Base-by-base conservation (phyloP, 163 green algal species). In the Volvox carteri region DNA sequence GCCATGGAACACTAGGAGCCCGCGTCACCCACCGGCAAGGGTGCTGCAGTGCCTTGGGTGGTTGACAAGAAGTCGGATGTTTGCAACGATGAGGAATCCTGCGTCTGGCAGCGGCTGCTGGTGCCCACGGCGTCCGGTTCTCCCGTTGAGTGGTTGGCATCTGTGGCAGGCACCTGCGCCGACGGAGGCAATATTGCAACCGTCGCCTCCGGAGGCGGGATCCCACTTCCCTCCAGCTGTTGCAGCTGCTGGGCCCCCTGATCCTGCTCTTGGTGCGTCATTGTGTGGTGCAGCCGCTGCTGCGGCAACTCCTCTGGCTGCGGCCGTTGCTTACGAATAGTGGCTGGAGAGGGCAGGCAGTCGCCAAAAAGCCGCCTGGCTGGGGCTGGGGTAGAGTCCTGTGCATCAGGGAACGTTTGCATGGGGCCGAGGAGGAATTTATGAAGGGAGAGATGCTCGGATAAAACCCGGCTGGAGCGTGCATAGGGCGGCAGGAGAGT, bases 321-420 rank as follows among this genome's bases (percentile, higher is more conserved):
- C 16, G 48, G 75, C 50, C 5, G 78, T 42, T 78, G 44, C 62
- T 87, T 87, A 21, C 60, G 60, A 23, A 87, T 58, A 28, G 81
- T 87, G 65, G 67, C 48, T 19, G 81, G 81, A 1, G 81, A 80
- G 1, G 81, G 81, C 46, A 87, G 35, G 81, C 65, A 73, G 35
- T 87, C 81, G 21, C 46, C 81, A 46, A 87, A 87, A 4, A 87
- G 79, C 23, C 60, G 60, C 28, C 44, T 60, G 44, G 62, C 44
- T 19, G 79, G 35, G 7, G 12, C 78, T 37, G 39, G 37, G 14
- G 54, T 2, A 39, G 78, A 39, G 5, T 50, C 78, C 78, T 85
- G 56, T 12, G 70, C 23, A 30, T 30, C 18, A 35, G 60, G 60
- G 21, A 30, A 73, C 16, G 28, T 37, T 73, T n/a, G n/a, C n/a